Percentiles rank a stretch among this genome's conserved stretches.
Evolutionary conservation across 164 flowering plant genomes (phyloP).

Genomic region (Umbilicus rupestris): DNA sequence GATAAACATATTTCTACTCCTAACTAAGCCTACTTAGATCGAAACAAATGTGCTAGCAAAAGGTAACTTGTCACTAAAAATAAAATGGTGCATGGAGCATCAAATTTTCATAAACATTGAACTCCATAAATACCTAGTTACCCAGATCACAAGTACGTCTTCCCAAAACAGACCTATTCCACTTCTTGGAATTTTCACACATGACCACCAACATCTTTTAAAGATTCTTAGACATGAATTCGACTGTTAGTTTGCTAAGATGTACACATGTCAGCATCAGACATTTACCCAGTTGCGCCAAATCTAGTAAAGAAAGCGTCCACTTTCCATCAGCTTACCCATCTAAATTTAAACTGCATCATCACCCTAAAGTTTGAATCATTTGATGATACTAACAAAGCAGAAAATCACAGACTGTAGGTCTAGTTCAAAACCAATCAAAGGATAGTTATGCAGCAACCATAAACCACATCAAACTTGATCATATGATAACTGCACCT

Average conservation of each 20-base stretch:
- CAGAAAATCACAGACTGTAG: too few species aligned
- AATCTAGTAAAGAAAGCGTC: background rate
- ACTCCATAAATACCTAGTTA: background rate
- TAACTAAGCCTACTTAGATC: background rate
- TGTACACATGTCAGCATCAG: background rate
- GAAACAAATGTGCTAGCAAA: too few species aligned
- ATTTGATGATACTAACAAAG: background rate
- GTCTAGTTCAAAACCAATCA: too few species aligned
- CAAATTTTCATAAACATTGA: background rate
- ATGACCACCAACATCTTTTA: background rate
- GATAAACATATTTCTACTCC: background rate
- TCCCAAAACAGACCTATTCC: background rate
- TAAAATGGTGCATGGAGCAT: background rate
- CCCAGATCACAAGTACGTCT: background rate
- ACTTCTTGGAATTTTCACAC: background rate
- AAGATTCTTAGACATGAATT: background rate
- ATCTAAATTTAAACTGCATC: background rate
- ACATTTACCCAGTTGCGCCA: background rate
- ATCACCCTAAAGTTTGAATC: background rate
- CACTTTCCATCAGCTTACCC: background rate
- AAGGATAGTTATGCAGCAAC: too few species aligned
- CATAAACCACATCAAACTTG: background rate
- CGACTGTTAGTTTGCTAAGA: background rate
- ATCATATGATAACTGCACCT: background rate
- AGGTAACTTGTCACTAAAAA: background rate